These are phyloP conservation scores for Arthrobotrys sinensis DNA, from an alignment of 2,329 filamentous ascomycete genomes.

Conservation along the genomic window DNA sequence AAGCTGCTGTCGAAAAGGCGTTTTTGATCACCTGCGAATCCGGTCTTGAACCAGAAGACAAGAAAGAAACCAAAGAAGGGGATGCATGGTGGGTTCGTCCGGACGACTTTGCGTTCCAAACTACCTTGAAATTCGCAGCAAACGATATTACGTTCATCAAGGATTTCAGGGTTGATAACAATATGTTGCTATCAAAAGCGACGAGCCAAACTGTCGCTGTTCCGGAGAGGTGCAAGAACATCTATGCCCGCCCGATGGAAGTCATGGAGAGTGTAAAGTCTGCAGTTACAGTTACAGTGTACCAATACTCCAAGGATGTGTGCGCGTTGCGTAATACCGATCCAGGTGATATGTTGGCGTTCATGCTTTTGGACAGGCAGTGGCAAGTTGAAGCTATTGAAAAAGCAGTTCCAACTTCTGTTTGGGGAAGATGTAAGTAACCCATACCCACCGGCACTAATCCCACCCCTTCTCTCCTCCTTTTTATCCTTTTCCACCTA, in stretches of 20 bases:
- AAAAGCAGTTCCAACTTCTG: not conserved
- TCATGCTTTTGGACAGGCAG: not conserved
- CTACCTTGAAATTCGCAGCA: slow-evolving; percentile 14
- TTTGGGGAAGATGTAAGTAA: slow-evolving; percentile 7
- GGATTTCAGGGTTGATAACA: not conserved
- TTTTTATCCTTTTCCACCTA: not conserved
- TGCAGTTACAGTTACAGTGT: slow-evolving; percentile 3
- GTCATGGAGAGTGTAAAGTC: not conserved
- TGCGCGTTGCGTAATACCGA: slow-evolving; percentile 16
- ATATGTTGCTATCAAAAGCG: not conserved
- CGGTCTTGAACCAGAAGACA: slow-evolving; percentile 20
- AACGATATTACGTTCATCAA: slow-evolving; percentile 7
- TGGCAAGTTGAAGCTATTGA: slow-evolving; percentile 5
- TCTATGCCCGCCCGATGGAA: slow-evolving; percentile 21
- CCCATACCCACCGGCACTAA: not conserved
- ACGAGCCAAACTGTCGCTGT: not conserved
- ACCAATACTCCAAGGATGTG: slow-evolving; percentile 13
- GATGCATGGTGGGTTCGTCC: slow-evolving; percentile 5
- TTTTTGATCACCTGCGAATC: slow-evolving; percentile 26
- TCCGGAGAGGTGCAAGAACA: not conserved
- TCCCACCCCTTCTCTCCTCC: no score
- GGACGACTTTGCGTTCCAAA: slow-evolving; percentile 3
- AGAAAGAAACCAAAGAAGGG: slow-evolving; percentile 21
- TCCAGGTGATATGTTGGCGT: slow-evolving; percentile 7
- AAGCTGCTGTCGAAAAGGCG: slow-evolving; percentile 14